Evolutionary conservation across 768 basidiomycete genomes (phyloP), one percentile per base, ranked within the genome.

Genomic region (Kockovaella imperatae): DNA sequence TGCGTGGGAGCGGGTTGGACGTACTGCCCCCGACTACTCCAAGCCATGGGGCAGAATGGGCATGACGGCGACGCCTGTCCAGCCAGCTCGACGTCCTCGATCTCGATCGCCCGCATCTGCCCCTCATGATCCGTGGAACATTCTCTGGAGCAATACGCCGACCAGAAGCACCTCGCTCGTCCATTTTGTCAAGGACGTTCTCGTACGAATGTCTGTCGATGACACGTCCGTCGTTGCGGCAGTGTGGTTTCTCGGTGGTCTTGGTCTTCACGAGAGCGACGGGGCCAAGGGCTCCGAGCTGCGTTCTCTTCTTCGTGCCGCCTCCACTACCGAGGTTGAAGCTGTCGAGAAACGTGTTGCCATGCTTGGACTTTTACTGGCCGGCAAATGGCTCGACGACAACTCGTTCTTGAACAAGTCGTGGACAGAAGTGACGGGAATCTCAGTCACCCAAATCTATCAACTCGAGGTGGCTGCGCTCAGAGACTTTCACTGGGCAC

Each of bases 311-410:
- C 31, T 61, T 3, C 47, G 45, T 29, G 42, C 45, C 18, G n/a
- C 23, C 10, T 38, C 43, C 35, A 44, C 34, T 15, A 30, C 42
- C 48, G 56, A 50, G 15, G 25, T 31, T 17, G 53, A 61, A n/a
- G 40, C 50, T 20, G 40, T 60, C 7, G 60, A 65, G 50, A 53
- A 45, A 24, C 44, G 59, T 26, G 53, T 67, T 1, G 59, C 61
- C 11, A 45, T 52, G 6, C 54, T 70, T 36, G 68, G 62, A 20
- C 41, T 70, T 3, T 50, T 64, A 25, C 52, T 70, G 10, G 54
- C 64, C 7, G 64, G 67, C 41, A 70, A 70, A 42, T 68, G 67
- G 64, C 41, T 70, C 24, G 68, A 70, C 32, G 68, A 70, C 39
- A 64, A 68, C 45, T 64, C 67, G 2, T 70, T 61, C 51, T 43